Evolutionary conservation across 352 stramenopile genomes (phyloP), one percentile per base, ranked within the genome.

Genomic region (Globisporangium abappressorium): DNA sequence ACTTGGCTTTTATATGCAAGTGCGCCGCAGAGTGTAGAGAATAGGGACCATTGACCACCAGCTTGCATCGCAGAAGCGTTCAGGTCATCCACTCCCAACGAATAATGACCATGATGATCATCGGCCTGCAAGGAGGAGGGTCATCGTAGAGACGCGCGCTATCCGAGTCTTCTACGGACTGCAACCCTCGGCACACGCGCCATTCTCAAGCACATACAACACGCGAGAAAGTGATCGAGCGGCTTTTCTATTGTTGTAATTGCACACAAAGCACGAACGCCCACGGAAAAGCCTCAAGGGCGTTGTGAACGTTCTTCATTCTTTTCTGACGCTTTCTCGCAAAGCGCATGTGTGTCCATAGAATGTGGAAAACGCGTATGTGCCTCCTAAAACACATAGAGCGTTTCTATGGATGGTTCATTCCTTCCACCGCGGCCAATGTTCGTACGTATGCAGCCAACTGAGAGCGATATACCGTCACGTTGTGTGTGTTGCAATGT

Each of bases 1-100:
- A 28, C 54, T 41, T 41, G 54, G 15, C 5, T 38, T 59, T 43
- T 59, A 15, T 12, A 59, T 5, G 54, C 5, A n/a, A 49, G n/a
- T n/a, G 18, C 2, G 7, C 26, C 24, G 26, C 26, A 2, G 5
- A 12, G 53, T 22, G 53, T 22, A 57, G 26, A 57, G 43, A 36
- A 36, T 57, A 24, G 15, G 24, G 28, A 15, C 28, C 30, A 33
- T 6, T 12, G 18, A 8, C 18, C 15, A 15, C 54, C 54, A 59
- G 54, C 14, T 41, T 59, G 54, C n/a, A 59, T 59, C 15, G 54
- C 54, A 24, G 54, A 59, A 59, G 28, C 28, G 54, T 28, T 9
- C 54, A 41, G 26, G 54, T 22, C 14, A 22, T 58, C n/a, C 53
- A 24, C 20, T 30, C 36, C 36, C 36, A 43, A 28, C 9, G 51